Conservation (phyloP, 2,329 filamentous ascomycete species). For the Mycocentrospora acerina region DNA sequence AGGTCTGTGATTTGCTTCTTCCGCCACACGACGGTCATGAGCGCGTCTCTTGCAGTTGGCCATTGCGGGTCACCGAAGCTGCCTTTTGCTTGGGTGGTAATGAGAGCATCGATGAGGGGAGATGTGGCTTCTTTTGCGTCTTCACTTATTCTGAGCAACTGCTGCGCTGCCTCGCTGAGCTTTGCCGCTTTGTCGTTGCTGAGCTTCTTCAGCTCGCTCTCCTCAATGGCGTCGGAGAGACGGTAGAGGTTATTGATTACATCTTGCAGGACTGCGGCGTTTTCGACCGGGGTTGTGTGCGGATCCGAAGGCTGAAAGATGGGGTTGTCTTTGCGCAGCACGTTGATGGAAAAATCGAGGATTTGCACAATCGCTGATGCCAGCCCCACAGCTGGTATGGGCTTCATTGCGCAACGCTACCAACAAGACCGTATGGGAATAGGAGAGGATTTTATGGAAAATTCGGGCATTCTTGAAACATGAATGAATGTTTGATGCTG, state of each 20-base stretch:
- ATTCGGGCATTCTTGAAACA: no score
- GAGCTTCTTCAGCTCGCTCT: conserved; percentile 21
- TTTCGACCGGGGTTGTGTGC: conserved; percentile 15
- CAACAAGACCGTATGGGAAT: no score
- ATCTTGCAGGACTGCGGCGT: conserved; percentile 21
- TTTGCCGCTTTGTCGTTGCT: conserved; percentile 22
- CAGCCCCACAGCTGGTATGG: conserved; percentile 22
- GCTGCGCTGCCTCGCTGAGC: conserved; percentile 27
- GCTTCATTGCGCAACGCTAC: neutral
- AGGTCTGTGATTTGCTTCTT: conserved; percentile 28
- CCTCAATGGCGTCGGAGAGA: conserved; percentile 20
- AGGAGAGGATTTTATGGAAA: no score
- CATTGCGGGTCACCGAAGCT: conserved; percentile 23
- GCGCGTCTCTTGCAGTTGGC: conserved; percentile 23
- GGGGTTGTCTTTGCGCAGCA: conserved; percentile 23
- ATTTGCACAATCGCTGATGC: conserved; percentile 23
- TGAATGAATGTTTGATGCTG: no score
- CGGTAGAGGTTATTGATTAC: conserved; percentile 26
- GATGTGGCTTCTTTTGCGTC: conserved; percentile 19
- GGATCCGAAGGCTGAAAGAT: conserved; percentile 22
- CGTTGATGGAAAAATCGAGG: conserved; percentile 26
- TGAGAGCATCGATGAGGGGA: conserved; percentile 22
- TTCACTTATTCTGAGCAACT: conserved; percentile 29
- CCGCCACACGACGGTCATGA: conserved; percentile 38
- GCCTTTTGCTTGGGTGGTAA: conserved; percentile 21